Evolutionary conservation across 2,329 filamentous ascomycete genomes (phyloP).

Genomic region (Aciculosporium take): DNA sequence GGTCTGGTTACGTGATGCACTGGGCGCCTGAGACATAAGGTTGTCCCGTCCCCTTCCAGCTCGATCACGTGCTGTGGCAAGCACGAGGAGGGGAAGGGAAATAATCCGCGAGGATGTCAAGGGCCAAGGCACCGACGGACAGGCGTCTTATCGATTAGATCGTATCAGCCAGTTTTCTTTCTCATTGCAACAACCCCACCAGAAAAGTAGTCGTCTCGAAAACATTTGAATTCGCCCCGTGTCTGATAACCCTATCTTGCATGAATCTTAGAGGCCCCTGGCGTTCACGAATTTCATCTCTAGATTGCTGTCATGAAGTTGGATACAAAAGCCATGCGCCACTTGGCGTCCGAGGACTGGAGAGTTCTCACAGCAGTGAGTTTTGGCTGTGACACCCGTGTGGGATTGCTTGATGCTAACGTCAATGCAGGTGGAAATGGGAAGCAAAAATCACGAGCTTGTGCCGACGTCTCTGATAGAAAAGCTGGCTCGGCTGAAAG

Average conservation of each 20-base stretch:
- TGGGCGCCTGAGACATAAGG: constrained; percentile 25
- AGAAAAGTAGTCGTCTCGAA: constrained; percentile 11
- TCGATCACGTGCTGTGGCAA: constrained; percentile 17
- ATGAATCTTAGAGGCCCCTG: too few relatives aligned
- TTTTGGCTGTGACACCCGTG: constrained; percentile 10
- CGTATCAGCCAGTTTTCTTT: constrained; percentile 16
- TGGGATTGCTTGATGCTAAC: neutral
- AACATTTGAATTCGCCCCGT: too few relatives aligned
- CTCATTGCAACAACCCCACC: constrained; percentile 9
- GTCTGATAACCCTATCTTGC: neutral
- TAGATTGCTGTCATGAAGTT: constrained; percentile 58
- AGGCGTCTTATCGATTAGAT: constrained; percentile 18
- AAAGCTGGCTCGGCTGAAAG: constrained; percentile 67
- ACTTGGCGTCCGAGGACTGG: constrained; percentile 89
- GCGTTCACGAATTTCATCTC: neutral
- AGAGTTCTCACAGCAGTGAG: constrained; percentile 79
- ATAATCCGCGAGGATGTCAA: constrained; percentile 4
- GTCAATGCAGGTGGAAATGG: constrained; percentile 62
- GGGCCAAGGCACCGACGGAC: neutral
- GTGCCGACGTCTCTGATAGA: constrained; percentile 84
- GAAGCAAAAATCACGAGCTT: constrained; percentile 92
- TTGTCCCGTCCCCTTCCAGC: constrained; percentile 12
- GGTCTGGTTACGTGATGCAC: constrained; percentile 32
- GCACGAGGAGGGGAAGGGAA: constrained; percentile 4
- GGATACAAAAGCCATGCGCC: constrained; percentile 84